Base-by-base conservation (phyloP, 306 rosid species). In the Dalbergia cochinchinensis region DNA sequence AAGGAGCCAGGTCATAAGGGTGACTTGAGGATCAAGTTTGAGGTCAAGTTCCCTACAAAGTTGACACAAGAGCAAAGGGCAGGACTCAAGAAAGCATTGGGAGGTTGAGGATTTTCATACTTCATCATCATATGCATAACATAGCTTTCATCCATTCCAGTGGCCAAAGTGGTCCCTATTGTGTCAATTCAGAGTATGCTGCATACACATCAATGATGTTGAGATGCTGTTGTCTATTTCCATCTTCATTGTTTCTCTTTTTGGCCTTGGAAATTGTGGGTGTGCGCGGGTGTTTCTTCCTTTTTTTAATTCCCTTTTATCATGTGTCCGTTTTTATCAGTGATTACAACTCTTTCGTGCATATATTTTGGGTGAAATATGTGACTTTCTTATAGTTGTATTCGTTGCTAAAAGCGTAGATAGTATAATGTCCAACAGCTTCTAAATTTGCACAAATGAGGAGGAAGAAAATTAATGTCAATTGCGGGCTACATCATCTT, bases 1-100 rank as follows among this genome's bases (percentile, higher is more conserved):
- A 96, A 86, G 71, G 97, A 90, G 51, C 92, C 90, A 2, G 92
- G 97, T 13, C 82, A 84, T 58, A 88, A 86, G 62, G 99, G 99
- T 65, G 92, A 93, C 63, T 81, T 93, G 83, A 93, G 82, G 92
- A 87, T 96, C 89, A 91, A 78, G 48, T 93, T 96, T 61, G 97
- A 96, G 39, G 89, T 96, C 2, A 93, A 81, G 39, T 93, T 96
- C 72, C 99, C 99, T 5, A 82, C 89, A 15, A 89, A 61, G 73
- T 80, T 93, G 84, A 89, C 96, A 4, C 81, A 83, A 0, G 97
- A 89, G 72, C 98, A 96, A 86, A 87, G 88, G 60, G 89, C 89
- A 42, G 97, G 90, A 48, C 89, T 96, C 35, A 93, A 85, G 50
- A 71, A 86, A 16, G 90, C 92, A 13, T 83, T 95, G 89, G 84